These are phyloP conservation scores for Purpureocillium lavendulum DNA, from an alignment of 2,329 filamentous ascomycete species.

Conservation along the genomic window DNA sequence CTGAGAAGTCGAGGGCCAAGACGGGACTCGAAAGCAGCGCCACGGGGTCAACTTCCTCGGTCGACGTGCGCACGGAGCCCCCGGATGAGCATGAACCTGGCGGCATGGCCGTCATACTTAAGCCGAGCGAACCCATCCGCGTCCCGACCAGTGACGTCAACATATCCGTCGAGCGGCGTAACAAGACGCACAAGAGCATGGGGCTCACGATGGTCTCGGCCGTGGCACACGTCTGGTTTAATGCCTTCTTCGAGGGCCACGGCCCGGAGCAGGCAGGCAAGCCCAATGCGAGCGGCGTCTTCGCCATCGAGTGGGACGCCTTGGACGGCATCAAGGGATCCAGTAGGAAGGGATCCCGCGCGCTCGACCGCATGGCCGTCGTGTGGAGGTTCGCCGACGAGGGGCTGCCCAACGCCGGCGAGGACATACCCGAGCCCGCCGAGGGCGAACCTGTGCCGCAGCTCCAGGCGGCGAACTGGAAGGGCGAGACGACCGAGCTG, in stretches of 20 bases:
- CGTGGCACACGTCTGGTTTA: conserved; percentile 96
- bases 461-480: conserved; percentile 66
- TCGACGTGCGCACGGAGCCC: conserved; percentile 6
- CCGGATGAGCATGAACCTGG: conserved; percentile 41
- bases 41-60: conserved; percentile 6
- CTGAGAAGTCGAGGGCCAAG: conserved; percentile 14
- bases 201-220: conserved; percentile 86
- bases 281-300: conserved; percentile 58
- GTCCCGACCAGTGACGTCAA: conserved; percentile 81
- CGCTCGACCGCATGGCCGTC: conserved; percentile 74
- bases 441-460: conserved; percentile 63
- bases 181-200: conserved; percentile 66
- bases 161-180: conserved; percentile 80
- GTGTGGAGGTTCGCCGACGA: conserved; percentile 59
- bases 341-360: conserved; percentile 69
- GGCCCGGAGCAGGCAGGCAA: conserved; percentile 60
- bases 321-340: conserved; percentile 96
- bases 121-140: conserved; percentile 58
- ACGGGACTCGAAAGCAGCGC: conserved; percentile 7
- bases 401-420: conserved; percentile 11
- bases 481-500: conserved; percentile 34
- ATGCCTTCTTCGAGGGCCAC: conserved; percentile 81
- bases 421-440: conserved; percentile 50
- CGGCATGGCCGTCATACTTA: conserved; percentile 70
- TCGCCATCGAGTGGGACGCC: conserved; percentile 50